Evolutionary conservation across 257 asterid species (phyloP), one percentile per base, ranked within the genome.

Genomic region (Datura wrightii): DNA sequence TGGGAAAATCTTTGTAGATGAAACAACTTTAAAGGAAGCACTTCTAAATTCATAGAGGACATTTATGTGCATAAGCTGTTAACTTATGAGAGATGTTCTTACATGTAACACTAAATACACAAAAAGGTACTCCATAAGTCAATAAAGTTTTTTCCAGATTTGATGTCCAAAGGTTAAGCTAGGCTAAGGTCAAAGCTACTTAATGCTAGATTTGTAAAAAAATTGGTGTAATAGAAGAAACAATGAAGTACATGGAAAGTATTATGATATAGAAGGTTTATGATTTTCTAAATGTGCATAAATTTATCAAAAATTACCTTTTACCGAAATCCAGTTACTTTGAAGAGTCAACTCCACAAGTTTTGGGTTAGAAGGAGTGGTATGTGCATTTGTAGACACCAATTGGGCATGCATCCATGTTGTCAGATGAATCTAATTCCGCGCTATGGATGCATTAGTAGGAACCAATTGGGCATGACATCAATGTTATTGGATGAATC

Each of bases 51-150:
- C 80, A 48, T 74, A 48, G 80, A 48, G 11, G 56, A n/a, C 80
- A 48, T 74, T 46, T 48, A 74, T 74, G 80, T 74, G 16, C 42
- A 74, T 48, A 19, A 74, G 59, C 59, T 74, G 56, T 74, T 46
- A 74, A 71, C 10, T 48, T 74, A 19, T 24, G 60, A 11, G 81
- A 13, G 37, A 46, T 46, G 42, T 1, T 48, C 13, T 13, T 76
- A 76, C 11, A 39, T 72, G 41, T 24, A 24, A 76, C 24, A 11
- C 46, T 50, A 6, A 50, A 74, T 74, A 24, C 59, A 74, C 80
- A 48, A 19, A 41, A 6, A 48, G 24, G 60, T 50, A 48, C 81
- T 76, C 54, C 54, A 18, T 70, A 24, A 24, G 41, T 24, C 24
- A 24, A 24, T 50, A 4, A 48, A 10, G 8, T 2, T 6, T 1